A percentile compares a stretch with the other conserved stretches of the same genome.
Evolutionary conservation across 1,284 basidiomycete genomes (phyloP).

Genomic region (Exobasidium cylindrosporum): DNA sequence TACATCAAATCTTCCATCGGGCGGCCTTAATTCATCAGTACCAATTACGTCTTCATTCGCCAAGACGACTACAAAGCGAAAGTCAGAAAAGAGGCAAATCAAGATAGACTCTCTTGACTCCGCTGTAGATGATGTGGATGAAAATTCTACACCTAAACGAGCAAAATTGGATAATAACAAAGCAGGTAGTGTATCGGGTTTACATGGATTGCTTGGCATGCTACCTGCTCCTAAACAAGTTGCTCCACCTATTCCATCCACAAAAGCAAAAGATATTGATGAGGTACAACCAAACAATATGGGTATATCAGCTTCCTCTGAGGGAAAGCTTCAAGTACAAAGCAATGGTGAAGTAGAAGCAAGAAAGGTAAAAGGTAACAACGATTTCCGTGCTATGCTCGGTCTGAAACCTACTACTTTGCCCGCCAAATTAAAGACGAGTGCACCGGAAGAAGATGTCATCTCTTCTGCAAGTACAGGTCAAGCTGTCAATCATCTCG

Average conservation of each 20-base stretch:
- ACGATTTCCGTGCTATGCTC: constrained; percentile 53
- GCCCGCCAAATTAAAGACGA: constrained; percentile 3
- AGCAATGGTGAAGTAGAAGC: neutral
- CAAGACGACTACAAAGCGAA: neutral
- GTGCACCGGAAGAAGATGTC: too few species aligned
- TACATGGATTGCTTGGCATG: constrained; percentile 36
- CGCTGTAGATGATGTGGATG: constrained; percentile 1
- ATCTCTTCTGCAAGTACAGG: too few species aligned
- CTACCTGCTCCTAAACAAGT: constrained; percentile 34
- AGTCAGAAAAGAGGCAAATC: constrained; percentile 14
- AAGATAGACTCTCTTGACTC: constrained; percentile 10
- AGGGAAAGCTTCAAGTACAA: neutral
- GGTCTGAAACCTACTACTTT: constrained; percentile 23
- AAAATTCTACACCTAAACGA: neutral
- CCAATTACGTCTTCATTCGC: neutral
- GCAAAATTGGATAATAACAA: neutral
- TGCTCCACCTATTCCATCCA: constrained; percentile 1
- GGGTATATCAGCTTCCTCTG: neutral
- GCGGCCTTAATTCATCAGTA: constrained; percentile 3
- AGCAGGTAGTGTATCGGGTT: neutral
- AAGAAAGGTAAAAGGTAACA: constrained; percentile 40
- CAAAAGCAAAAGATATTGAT: neutral
- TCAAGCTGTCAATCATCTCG: too few species aligned
- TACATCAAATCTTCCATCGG: neutral
- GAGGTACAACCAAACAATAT: constrained; percentile 9